Base-by-base conservation (phyloP, 2,329 filamentous ascomycete genomes). In the Phaeosphaeriaceae sp. region DNA sequence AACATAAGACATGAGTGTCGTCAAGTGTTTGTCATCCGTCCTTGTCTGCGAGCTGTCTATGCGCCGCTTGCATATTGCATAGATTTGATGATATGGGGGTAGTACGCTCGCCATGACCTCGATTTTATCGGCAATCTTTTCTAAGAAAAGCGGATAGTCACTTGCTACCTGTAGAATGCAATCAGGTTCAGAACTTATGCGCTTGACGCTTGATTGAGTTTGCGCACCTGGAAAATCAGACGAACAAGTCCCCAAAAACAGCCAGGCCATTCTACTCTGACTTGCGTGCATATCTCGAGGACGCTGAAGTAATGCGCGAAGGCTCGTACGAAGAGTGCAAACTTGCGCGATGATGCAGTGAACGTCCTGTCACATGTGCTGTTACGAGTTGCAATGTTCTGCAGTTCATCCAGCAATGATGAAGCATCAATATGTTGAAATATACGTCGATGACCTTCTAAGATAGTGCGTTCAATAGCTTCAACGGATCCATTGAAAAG, bases 291-390 rank as follows among this genome's bases (percentile, higher is more conserved):
- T 9, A 58, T 56, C 34, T 48, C 48, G 28, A 70, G 48, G 13
- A 68, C 44, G 34, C 67, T 61, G 38, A 68, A 69, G 47, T 63
- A 70, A 6, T 60, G 53, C 23, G 60, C 56, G 49, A 68, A 63
- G 11, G 44, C 35, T 17, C 47, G 54, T 7, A 57, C 45, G 42
- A 69, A 68, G 4, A 58, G 36, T n/a, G 47, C 41, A 11, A 67
- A 50, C 40, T 63, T 67, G 30, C 48, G 45, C 12, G 47, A 54
- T 39, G 56, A 63, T n/a, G 44, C 38, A 5, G 54, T 20, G 16
- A 61, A 35, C 34, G 48, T 56, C 23, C 42, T 46, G 12, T 56
- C 46, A 18, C 53, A 43, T 17, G 54, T 51, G 34, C 39, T 42
- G 13, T 52, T 46, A 17, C 44, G 18, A 15, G 43, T 33, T 40